Evolutionary conservation across 257 asterid genomes (phyloP).

Genomic region (Solanum commersonii): DNA sequence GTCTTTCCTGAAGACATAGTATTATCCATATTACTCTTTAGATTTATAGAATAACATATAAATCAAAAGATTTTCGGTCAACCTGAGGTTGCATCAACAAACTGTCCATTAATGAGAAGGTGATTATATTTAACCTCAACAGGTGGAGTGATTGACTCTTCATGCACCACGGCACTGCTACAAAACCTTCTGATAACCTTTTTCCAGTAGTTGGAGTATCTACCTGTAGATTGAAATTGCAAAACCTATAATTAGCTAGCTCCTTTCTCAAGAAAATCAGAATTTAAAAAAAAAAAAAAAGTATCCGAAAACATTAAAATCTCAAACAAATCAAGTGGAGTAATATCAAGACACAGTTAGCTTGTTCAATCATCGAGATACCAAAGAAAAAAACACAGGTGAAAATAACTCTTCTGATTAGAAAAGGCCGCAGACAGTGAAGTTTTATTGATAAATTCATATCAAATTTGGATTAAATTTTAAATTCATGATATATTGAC

Average conservation of each 20-base stretch:
- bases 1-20: conserved; percentile 43
- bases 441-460: too few relatives aligned
- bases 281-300: too few relatives aligned
- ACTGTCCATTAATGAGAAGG: conserved; percentile 61
- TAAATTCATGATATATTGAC: too few relatives aligned
- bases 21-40: neutral
- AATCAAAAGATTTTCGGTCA: neutral
- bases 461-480: too few relatives aligned
- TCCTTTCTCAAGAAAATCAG: neutral
- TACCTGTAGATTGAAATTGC: neutral
- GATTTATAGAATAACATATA: neutral
- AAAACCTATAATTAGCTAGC: neutral
- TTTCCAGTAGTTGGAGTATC: neutral
- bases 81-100: conserved; percentile 79
- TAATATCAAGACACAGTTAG: neutral
- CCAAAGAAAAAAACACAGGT: neutral
- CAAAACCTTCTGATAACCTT: conserved; percentile 15
- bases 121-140: conserved; percentile 46
- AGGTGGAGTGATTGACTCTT: conserved; percentile 41
- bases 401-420: neutral
- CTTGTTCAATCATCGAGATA: neutral
- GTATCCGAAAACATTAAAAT: too few relatives aligned
- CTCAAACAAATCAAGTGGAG: neutral
- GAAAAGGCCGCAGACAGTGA: neutral
- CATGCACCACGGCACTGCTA: conserved; percentile 35